Evolutionary conservation across 371 early-diverging fungal genomes (phyloP).

Genomic region (Mortierella sp.): DNA sequence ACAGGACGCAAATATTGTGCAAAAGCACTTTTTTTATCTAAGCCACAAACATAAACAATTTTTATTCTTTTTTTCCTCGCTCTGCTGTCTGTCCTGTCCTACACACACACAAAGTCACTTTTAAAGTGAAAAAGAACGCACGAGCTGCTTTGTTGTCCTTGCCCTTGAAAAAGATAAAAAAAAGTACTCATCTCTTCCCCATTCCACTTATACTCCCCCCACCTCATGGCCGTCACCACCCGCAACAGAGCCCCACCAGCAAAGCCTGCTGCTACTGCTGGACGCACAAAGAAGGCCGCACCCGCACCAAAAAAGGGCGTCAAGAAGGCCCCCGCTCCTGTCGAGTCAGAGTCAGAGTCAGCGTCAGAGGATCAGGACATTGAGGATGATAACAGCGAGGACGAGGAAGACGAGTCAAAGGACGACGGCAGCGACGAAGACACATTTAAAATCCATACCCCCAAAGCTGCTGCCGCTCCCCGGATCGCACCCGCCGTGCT

Average conservation of each 20-base stretch:
- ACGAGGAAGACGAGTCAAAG: slow-evolving; percentile 17
- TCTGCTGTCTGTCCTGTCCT: neutral
- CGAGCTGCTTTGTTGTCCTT: neutral
- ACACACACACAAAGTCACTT: neutral
- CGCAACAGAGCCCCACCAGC: slow-evolving; percentile 35
- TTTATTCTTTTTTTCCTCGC: slow-evolving; percentile 4
- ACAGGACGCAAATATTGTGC: neutral
- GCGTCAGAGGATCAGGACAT: slow-evolving; percentile 38
- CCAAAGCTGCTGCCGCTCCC: slow-evolving; percentile 32
- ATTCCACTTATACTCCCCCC: neutral
- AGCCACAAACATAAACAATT: slow-evolving; percentile 48
- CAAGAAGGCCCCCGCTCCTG: neutral
- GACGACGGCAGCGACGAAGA: slow-evolving; percentile 38
- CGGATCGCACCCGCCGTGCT: slow-evolving; percentile 29
- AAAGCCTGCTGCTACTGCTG: slow-evolving; percentile 10
- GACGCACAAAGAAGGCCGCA: slow-evolving; percentile 17
- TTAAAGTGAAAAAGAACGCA: neutral
- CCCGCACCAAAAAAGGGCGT: slow-evolving; percentile 16
- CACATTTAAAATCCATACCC: slow-evolving; percentile 55
- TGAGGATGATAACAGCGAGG: slow-evolving; percentile 13
- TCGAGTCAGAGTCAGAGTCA: slow-evolving; percentile 30
- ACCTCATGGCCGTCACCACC: slow-evolving; percentile 41
- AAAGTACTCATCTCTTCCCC: neutral
- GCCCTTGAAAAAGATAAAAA: neutral
- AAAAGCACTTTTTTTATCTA: slow-evolving; percentile 7